Conservation (phyloP, 78 protist species). For the Parvularia atlantis region DNA sequence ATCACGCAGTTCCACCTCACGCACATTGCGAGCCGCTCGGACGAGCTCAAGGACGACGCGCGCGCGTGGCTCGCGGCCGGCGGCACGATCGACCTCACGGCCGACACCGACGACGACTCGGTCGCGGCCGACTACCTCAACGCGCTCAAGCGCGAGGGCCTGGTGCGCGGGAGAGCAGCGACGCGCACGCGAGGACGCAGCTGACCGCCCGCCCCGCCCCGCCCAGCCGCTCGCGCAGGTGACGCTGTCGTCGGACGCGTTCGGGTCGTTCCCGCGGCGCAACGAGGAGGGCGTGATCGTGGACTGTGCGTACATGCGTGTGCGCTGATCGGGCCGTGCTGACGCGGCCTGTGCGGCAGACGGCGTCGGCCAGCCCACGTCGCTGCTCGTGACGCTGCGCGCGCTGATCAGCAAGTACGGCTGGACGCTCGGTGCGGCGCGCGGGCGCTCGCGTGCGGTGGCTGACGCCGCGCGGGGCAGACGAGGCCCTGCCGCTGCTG, state of each 20-base stretch:
- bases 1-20: slow-evolving; percentile 5
- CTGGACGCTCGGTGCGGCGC: too few species aligned
- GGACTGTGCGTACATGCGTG: too few species aligned
- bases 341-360: too few species aligned
- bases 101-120: not conserved
- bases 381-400: not conserved
- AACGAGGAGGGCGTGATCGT: slow-evolving; percentile 2
- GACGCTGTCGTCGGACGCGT: not conserved
- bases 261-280: not conserved
- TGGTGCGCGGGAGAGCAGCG: too few species aligned
- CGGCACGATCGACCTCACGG: not conserved
- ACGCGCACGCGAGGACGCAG: too few species aligned
- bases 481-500: not conserved
- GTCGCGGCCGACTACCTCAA: not conserved
- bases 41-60: not conserved
- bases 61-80: not conserved
- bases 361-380: not conserved
- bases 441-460: too few species aligned
- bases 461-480: too few species aligned
- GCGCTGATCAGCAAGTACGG: not conserved
- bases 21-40: slow-evolving; percentile 1
- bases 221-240: too few species aligned
- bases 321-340: too few species aligned
- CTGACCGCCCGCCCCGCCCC: too few species aligned
- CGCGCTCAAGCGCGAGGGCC: not conserved